Evolutionary conservation across 306 rosid genomes (phyloP), one percentile per base, ranked within the genome.

Genomic region (Acacia melanoxylon): DNA sequence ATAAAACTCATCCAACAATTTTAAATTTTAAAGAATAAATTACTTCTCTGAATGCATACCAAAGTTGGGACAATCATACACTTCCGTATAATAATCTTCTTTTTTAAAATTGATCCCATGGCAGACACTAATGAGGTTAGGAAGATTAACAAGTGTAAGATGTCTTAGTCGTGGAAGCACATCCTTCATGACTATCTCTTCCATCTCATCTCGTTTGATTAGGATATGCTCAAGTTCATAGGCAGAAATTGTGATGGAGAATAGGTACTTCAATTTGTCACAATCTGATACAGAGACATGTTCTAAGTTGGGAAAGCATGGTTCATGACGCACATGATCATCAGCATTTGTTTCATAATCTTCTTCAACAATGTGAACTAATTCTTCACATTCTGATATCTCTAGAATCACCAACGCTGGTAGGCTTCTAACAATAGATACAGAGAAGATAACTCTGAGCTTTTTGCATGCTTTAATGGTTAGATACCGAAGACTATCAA

Each of bases 391-490:
- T 10, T 3, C 0, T 58, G 65, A 58, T 22, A 58, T 58, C 3
- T 0, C 0, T n/a, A 58, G 65, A 0, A 9, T 0, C 0, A 0
- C 0, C 31, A 58, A 22, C 5, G 0, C 3, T 22, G 65, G 65
- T n/a, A 58, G 31, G 15, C 31, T 58, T 58, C 31, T 10, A 29
- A 58, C 10, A 4, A 24, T 20, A 3, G 48, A 19, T 44, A 16
- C 0, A 5, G 49, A 19, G 27, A 68, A 68, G 15, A 68, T 20
- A 68, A 5, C 25, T 68, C 2, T 68, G 1, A 68, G 49, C 49
- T 19, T 68, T 17, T 20, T 40, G 49, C 73, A 68, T 8, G 2
- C 9, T 2, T 0, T 4, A 24, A 68, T 40, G 0, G 0, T 1
- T 37, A 68, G 49, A 0, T 3, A 0, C 0, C 4, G 0, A 40